Evolutionary conservation across 805 yeast genomes (phyloP).

Genomic region (Candida pseudoglaebosa): DNA sequence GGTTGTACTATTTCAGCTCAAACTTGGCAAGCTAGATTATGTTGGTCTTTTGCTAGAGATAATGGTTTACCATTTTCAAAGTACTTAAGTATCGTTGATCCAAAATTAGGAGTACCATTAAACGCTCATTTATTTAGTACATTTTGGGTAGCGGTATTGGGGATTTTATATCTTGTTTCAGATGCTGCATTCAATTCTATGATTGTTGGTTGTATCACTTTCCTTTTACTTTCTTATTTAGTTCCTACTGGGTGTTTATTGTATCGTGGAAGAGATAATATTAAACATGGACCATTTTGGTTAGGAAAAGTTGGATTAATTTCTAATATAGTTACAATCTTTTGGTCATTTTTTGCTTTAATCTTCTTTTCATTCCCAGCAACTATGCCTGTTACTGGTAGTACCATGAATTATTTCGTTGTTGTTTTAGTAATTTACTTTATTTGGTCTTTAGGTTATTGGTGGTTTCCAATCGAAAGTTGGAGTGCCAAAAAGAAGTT

Average conservation of each 20-base stretch:
- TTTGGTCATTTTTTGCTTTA: slow-evolving; percentile 34
- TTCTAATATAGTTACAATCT: slow-evolving; percentile 29
- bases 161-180: slow-evolving; percentile 33
- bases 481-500: slow-evolving; percentile 36
- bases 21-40: slow-evolving; percentile 43
- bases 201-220: slow-evolving; percentile 31
- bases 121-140: slow-evolving; percentile 38
- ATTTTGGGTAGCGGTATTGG: slow-evolving; percentile 31
- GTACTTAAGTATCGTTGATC: slow-evolving; percentile 33
- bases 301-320: slow-evolving; percentile 34
- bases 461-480: slow-evolving; percentile 40
- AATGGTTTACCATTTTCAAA: slow-evolving; percentile 41
- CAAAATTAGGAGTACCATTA: slow-evolving; percentile 35
- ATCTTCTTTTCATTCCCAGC: slow-evolving; percentile 41
- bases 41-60: slow-evolving; percentile 43
- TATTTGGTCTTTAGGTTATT: slow-evolving; percentile 33
- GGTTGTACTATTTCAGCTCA: slow-evolving; percentile 39
- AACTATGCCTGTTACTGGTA: slow-evolving; percentile 54
- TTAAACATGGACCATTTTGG: slow-evolving; percentile 41
- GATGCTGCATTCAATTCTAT: slow-evolving; percentile 39
- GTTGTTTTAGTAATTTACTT: slow-evolving; percentile 45
- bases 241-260: slow-evolving; percentile 34
- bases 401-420: slow-evolving; percentile 64
- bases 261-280: slow-evolving; percentile 33
- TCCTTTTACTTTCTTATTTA: slow-evolving; percentile 32